Evolutionary conservation across 2,329 filamentous ascomycete species (phyloP).

Genomic region (Monosporascus ibericus): DNA sequence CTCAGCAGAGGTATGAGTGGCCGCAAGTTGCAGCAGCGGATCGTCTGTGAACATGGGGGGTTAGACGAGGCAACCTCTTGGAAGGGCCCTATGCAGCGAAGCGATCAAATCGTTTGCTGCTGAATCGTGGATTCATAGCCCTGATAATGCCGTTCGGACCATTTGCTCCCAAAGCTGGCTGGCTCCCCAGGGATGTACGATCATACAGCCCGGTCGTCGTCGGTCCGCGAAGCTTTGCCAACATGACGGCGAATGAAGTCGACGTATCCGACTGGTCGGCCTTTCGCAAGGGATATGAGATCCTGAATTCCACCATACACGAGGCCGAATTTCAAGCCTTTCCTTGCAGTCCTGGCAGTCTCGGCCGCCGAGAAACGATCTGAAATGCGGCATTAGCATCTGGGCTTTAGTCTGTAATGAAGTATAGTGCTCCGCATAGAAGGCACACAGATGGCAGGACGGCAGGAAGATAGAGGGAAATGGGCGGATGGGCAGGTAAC

Average conservation of each 20-base stretch:
- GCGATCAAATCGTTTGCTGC: too few species aligned
- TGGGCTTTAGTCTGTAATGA: too few species aligned
- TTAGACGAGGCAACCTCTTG: too few species aligned
- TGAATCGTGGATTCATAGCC: not conserved
- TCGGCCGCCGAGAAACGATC: slow-evolving; percentile 75
- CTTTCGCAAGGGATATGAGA: slow-evolving; percentile 59
- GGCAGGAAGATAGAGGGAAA: too few species aligned
- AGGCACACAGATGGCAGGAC: slow-evolving; percentile 1
- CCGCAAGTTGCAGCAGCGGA: too few species aligned
- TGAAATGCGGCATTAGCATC: slow-evolving; percentile 26
- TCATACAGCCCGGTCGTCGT: slow-evolving; percentile 13
- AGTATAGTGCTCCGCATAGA: not conserved
- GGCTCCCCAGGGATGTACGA: too few species aligned
- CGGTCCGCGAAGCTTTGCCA: slow-evolving; percentile 18
- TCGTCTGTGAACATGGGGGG: too few species aligned
- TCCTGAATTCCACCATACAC: slow-evolving; percentile 80
- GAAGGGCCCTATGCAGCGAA: too few species aligned
- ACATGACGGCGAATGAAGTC: slow-evolving; percentile 53
- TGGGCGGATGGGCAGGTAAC: too few species aligned
- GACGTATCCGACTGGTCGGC: slow-evolving; percentile 69
- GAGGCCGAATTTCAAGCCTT: slow-evolving; percentile 72
- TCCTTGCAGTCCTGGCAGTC: slow-evolving; percentile 70
- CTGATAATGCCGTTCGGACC: too few species aligned
- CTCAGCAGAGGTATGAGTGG: too few species aligned
- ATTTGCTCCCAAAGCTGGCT: too few species aligned